Percentiles rank a stretch among this genome's conserved stretches.
Conservation (phyloP, 176 grass and related monocot genomes). For the Cymbopogon citratus region DNA sequence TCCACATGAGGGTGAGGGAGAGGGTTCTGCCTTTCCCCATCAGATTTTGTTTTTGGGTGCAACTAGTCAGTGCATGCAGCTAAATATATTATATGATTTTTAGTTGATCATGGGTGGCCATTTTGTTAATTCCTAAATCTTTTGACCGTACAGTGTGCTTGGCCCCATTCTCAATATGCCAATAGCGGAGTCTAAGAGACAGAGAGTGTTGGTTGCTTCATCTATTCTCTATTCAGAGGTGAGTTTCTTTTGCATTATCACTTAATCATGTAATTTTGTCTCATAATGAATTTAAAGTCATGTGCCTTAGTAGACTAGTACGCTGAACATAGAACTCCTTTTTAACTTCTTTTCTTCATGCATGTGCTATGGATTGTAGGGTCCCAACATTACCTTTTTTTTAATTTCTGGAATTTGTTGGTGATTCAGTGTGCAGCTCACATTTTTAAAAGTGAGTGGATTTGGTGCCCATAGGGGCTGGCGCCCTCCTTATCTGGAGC, state of each 20-base stretch:
- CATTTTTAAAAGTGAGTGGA: background rate
- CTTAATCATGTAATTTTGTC: constrained; percentile 8
- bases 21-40: background rate
- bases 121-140: constrained; percentile 34
- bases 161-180: constrained; percentile 97
- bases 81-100: background rate
- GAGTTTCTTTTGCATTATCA: constrained; percentile 31
- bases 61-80: background rate
- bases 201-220: constrained; percentile 91
- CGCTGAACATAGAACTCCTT: background rate
- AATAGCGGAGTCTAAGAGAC: constrained; percentile 86
- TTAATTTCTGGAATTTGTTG: background rate
- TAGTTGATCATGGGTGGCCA: background rate
- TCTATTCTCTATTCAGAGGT: constrained; percentile 98
- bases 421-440: background rate
- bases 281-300: constrained; percentile 9
- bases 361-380: background rate
- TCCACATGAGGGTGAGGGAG: background rate
- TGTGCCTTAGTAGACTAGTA: background rate
- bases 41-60: background rate
- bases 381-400: background rate
- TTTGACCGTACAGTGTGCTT: constrained; percentile 73
- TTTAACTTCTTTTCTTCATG: background rate
- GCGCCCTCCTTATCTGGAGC: too few relatives aligned
- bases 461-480: too few relatives aligned